Conservation (phyloP, 345 rosid species). For the Brassica juncea region DNA sequence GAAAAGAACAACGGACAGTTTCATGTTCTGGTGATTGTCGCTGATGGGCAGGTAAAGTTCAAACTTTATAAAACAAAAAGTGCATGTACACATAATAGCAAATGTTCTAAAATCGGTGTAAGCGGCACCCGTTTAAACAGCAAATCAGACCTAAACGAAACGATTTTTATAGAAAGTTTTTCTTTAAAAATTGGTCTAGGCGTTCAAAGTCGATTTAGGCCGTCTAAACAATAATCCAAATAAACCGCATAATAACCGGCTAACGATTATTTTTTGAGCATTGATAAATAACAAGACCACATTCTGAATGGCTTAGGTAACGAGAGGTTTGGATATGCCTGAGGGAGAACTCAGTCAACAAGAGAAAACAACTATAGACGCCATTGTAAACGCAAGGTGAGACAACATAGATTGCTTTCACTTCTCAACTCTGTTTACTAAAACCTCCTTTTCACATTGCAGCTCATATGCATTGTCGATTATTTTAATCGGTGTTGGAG, state of each 20-base stretch:
- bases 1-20: conserved; percentile 70
- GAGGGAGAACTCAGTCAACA: conserved; percentile 58
- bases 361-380: conserved; percentile 57
- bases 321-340: conserved; percentile 52
- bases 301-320: conserved; percentile 46
- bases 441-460: neutral
- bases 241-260: no score
- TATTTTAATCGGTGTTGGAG: conserved; percentile 78
- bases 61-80: neutral
- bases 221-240: no score
- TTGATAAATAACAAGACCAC: neutral
- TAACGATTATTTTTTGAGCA: no score
- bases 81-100: neutral
- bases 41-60: conserved; percentile 75
- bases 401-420: neutral
- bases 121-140: no score
- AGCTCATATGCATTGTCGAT: conserved; percentile 68
- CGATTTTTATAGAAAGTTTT: no score
- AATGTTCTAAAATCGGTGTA: neutral
- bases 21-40: conserved; percentile 72
- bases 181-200: no score
- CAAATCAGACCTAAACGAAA: no score
- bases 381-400: conserved; percentile 70
- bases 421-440: neutral
- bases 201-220: no score